Conservation (phyloP, 805 yeast species). For the Candida sonorensis region DNA sequence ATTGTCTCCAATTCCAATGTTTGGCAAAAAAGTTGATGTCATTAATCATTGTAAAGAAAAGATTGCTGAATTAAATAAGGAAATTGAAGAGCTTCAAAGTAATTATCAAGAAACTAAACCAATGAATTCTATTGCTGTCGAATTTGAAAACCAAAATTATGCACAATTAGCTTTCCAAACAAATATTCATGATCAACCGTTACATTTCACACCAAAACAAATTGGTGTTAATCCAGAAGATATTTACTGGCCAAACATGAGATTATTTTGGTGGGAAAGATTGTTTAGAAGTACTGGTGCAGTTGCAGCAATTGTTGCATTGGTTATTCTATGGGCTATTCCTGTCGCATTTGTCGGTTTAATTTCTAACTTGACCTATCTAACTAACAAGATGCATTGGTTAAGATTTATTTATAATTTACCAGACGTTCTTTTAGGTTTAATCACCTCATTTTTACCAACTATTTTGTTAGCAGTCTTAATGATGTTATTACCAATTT, state of each 20-base stretch:
- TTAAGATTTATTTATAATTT: constrained; percentile 50
- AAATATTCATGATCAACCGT: constrained; percentile 56
- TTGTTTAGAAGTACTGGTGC: constrained; percentile 48
- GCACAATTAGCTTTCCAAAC: constrained; percentile 71
- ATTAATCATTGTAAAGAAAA: constrained; percentile 50
- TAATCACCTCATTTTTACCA: constrained; percentile 64
- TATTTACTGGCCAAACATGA: constrained; percentile 64
- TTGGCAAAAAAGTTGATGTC: constrained; percentile 59
- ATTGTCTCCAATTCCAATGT: constrained; percentile 25
- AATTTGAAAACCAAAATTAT: constrained; percentile 66
- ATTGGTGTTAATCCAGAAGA: constrained; percentile 61
- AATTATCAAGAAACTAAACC: constrained; percentile 43
- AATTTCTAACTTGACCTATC: constrained; percentile 57
- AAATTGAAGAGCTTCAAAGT: constrained; percentile 49
- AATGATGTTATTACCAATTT: constrained; percentile 60
- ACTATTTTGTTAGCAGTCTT: constrained; percentile 57
- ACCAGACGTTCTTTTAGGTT: constrained; percentile 49
- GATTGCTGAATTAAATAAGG: constrained; percentile 50
- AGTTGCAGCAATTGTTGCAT: constrained; percentile 43
- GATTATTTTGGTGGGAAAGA: constrained; percentile 78
- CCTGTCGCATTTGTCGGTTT: constrained; percentile 78
- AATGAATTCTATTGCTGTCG: constrained; percentile 77
- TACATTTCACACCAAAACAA: constrained; percentile 52
- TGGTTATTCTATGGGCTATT: constrained; percentile 63
- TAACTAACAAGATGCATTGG: constrained; percentile 50